Evolutionary conservation across 164 flowering plant genomes (phyloP).

Genomic region (Nelumbo lutea): DNA sequence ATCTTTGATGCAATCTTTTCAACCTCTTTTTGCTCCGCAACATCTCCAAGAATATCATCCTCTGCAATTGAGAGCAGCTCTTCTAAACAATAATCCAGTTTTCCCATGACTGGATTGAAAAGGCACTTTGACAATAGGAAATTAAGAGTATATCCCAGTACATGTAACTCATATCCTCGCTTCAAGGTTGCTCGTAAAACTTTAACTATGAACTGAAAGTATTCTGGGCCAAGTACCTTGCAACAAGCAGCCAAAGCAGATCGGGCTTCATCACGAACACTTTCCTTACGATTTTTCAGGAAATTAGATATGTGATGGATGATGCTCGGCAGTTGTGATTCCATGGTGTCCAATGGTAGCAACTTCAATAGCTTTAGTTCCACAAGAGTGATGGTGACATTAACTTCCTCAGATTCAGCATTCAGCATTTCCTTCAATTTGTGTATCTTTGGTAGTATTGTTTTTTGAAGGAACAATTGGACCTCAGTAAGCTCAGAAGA

Average conservation of each 20-base stretch:
- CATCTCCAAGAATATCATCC: slow-evolving; percentile 88
- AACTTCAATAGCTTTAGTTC: slow-evolving; percentile 71
- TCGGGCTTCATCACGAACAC: slow-evolving; percentile 90
- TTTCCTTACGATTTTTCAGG: slow-evolving; percentile 65
- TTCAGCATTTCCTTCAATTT: slow-evolving; percentile 35
- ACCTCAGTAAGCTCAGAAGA: slow-evolving; percentile 24
- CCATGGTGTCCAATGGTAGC: slow-evolving; percentile 69
- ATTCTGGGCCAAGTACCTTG: slow-evolving; percentile 80
- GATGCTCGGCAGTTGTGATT: slow-evolving; percentile 69
- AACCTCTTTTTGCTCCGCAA: slow-evolving; percentile 90
- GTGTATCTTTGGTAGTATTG: slow-evolving; percentile 64
- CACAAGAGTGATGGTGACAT: slow-evolving; percentile 64
- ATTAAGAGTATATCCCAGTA: slow-evolving; percentile 75
- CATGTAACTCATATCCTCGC: slow-evolving; percentile 89
- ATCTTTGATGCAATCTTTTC: slow-evolving; percentile 95
- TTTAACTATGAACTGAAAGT: slow-evolving; percentile 57
- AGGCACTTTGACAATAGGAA: slow-evolving; percentile 57
- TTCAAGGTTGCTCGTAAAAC: slow-evolving; percentile 64
- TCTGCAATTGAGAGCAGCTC: slow-evolving; percentile 69
- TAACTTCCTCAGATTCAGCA: slow-evolving; percentile 53
- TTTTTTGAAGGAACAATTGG: slow-evolving; percentile 48
- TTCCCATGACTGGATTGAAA: slow-evolving; percentile 30
- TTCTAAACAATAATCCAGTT: slow-evolving; percentile 72
- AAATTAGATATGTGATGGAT: slow-evolving; percentile 73
- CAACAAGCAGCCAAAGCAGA: slow-evolving; percentile 79